Evolutionary conservation across 1,139 yeast genomes (phyloP), one percentile per base, ranked within the genome.

Genomic region (Debaryomyces subglobosus): DNA sequence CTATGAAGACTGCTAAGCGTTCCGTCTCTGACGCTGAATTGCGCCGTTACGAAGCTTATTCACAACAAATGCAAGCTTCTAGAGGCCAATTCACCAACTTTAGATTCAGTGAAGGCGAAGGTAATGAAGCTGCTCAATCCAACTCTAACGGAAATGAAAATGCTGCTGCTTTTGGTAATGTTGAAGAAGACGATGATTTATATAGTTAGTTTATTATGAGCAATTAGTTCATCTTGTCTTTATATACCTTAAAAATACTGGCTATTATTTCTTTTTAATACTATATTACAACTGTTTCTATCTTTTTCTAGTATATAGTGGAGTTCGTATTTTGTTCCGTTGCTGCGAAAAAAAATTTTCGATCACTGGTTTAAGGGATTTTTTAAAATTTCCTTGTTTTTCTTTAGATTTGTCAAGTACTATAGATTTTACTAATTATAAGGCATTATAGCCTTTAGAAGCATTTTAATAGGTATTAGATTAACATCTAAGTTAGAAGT

Each of bases 1-100:
- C 99, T 45, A 95, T 95, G 99, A 91, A 92, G 84, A 91, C 98
- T 1, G 99, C 99, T 48, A 88, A 91, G 73, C 89, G 98, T 64
- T 91, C 97, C 48, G 99, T 95, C 49, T 86, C 96, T 42, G 99
- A 95, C 67, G 88, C 97, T 41, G 99, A 95, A 73, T 82, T 95
- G 64, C 94, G 99, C 74, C 94, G 99, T 75, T 95, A 95, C 68
- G 99, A 95, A 76, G 96, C 98, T 13, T 95, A 92, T 65, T 97
- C 99, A 49, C 97, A 91, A 71, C 97, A 94, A 74, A 81, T 95
- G 69, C 95, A 86, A 71, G 89, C 96, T 46, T 89, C 97, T 1
- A 89, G 99, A 72, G 99, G 99, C 50, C 94, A 86, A 71, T 85
- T 84, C 68, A 72, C 89, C 53, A 86, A 84, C 70, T 86, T 87